Base-by-base conservation (phyloP, 2,329 filamentous ascomycete species). In the Trichothecium roseum region DNA sequence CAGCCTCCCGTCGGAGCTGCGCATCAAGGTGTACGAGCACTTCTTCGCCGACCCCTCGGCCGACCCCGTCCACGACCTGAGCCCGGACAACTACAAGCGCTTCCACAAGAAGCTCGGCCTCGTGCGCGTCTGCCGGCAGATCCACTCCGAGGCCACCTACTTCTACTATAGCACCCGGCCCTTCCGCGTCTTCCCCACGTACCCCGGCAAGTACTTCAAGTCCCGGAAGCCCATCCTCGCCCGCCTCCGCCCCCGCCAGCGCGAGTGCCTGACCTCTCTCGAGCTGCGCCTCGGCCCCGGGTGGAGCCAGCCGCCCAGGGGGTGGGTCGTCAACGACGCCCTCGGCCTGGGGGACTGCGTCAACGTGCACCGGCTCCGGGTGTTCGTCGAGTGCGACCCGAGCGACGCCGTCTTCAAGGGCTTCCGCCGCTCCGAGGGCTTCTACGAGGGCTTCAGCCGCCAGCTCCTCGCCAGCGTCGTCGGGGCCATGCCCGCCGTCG, bases 301-400 rank as follows among this genome's bases (percentile, higher is more conserved):
- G 15, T 88, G 80, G 74, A 76, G 64, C 41, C 71, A 71, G 38
- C 82, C 83, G 12, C 83, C 83, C 1, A 65, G 64, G 24, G 74
- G 78, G 34, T 87, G 84, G 78, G 72, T 76, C 2, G 76, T 84
- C 10, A 78, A 78, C 43, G 59, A 68, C 4, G 66, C 68, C 2
- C 63, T 87, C 1, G 81, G 81, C 0, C 63, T 88, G 6, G 45
- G 52, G 2, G 76, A 84, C 34, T 81, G 77, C 52, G 56, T 57
- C 38, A 73, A 66, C 32, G 69, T 82, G 15, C 65, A 69, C 20
- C 64, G 62, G 12, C 53, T 88, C 32, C 73, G 68, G 18, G 69
- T 88, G 9, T 83, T 83, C 48, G 73, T 86, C 17, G 76, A 87
- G 53, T 73, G 72, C 42, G 83, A 88, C 48, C 81, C 83, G 0